phyloP scores from a whole-genome alignment of 1,284 basidiomycete species.

The Papiliotrema laurentii region DNA sequence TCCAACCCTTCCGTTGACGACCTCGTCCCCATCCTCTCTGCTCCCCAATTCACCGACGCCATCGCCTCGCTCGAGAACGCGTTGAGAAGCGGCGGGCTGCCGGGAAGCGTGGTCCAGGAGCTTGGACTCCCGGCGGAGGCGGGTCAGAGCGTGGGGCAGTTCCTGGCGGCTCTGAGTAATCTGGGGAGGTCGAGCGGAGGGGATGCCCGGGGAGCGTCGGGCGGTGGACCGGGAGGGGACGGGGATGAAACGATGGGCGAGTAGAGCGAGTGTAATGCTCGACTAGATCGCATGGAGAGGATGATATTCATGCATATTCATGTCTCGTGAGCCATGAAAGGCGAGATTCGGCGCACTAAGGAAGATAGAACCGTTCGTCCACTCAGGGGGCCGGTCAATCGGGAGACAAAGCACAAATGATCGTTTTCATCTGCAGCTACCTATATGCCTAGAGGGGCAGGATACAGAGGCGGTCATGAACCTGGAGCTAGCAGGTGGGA shows the following conservation, averaged over 20 bases:
- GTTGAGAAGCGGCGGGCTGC: constrained; percentile 40
- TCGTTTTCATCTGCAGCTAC: too few species aligned
- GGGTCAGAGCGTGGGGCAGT: constrained; percentile 35
- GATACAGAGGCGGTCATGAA: too few species aligned
- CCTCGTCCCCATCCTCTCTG: constrained; percentile 38
- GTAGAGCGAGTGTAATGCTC: too few species aligned
- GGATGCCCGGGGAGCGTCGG: constrained; percentile 26
- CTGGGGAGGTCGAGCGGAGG: constrained; percentile 19
- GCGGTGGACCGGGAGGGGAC: background rate
- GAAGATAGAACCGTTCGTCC: too few species aligned
- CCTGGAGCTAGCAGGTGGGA: too few species aligned
- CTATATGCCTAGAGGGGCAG: too few species aligned
- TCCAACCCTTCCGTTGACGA: constrained; percentile 27
- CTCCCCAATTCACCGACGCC: constrained; percentile 45
- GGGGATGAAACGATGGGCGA: background rate
- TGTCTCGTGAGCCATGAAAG: too few species aligned
- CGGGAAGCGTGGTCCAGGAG: constrained; percentile 41
- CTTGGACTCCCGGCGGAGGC: constrained; percentile 35
- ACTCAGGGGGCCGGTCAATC: too few species aligned
- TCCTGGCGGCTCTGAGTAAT: constrained; percentile 33
- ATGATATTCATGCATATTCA: too few species aligned
- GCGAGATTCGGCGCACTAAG: too few species aligned
- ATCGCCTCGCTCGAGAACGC: constrained; percentile 44
- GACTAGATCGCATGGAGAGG: too few species aligned
- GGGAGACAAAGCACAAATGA: too few species aligned